Conservation (phyloP, 768 basidiomycete species). For the Pleurotus giganteus region DNA sequence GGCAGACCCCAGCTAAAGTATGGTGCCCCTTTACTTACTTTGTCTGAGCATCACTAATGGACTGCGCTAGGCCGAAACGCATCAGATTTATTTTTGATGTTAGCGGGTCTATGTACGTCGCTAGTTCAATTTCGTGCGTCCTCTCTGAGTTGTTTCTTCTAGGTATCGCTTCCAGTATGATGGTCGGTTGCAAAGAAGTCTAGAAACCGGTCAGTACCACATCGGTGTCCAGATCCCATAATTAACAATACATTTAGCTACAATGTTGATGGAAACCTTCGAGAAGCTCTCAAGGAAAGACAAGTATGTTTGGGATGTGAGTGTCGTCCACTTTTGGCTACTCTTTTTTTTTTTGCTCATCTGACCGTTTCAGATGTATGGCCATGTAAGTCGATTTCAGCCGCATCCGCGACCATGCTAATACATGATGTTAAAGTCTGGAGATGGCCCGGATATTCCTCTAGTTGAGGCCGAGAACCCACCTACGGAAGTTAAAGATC, state of each 20-base stretch:
- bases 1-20: conserved; percentile 70
- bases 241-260: conserved; percentile 36
- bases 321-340: conserved; percentile 20
- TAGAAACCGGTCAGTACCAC: conserved; percentile 53
- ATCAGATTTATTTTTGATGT: conserved; percentile 70
- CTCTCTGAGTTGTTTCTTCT: neutral
- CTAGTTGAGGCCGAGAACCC: conserved; percentile 49
- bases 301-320: conserved; percentile 76
- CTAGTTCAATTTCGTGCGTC: neutral
- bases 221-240: neutral
- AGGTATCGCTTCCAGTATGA: conserved; percentile 77
- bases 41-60: neutral
- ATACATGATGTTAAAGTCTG: conserved; percentile 40
- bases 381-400: conserved; percentile 47
- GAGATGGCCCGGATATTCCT: conserved; percentile 56
- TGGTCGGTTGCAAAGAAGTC: conserved; percentile 57
- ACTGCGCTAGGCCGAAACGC: conserved; percentile 51
- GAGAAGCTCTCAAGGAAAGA: conserved; percentile 60
- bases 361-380: conserved; percentile 46
- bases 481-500: conserved; percentile 50
- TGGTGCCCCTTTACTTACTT: conserved; percentile 6
- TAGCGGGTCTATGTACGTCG: conserved; percentile 60
- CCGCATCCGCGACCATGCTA: neutral
- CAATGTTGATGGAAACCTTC: conserved; percentile 75
- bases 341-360: neutral